Conservation (phyloP, 441 rosid species). For the Eutrema salsugineum region DNA sequence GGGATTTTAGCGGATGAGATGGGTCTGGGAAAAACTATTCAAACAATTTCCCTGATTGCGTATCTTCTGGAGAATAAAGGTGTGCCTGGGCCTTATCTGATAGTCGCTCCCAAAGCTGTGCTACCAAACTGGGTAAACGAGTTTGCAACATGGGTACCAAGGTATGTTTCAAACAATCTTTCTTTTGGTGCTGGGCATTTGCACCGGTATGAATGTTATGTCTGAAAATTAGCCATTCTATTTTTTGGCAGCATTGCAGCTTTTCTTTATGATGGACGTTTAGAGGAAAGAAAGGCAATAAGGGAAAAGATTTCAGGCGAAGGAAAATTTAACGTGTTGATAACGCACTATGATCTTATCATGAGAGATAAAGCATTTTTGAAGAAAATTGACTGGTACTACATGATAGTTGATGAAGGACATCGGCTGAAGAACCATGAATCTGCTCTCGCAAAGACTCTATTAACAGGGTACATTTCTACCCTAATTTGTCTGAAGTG, state of each 20-base stretch:
- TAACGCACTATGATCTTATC: slow-evolving; percentile 95
- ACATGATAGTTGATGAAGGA: slow-evolving; percentile 99
- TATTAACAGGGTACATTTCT: slow-evolving; percentile 66
- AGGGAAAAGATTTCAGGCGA: slow-evolving; percentile 71
- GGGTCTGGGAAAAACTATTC: slow-evolving; percentile 99
- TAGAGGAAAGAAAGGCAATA: slow-evolving; percentile 91
- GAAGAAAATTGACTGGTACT: slow-evolving; percentile 86
- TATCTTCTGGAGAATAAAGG: slow-evolving; percentile 92
- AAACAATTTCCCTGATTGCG: slow-evolving; percentile 91
- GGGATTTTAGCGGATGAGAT: slow-evolving; percentile 99
- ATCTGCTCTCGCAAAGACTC: slow-evolving; percentile 89
- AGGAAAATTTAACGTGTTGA: slow-evolving; percentile 74
- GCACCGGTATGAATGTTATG: not conserved
- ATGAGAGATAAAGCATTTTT: slow-evolving; percentile 94
- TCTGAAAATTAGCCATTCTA: slow-evolving; percentile 17
- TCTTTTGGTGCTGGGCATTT: not conserved
- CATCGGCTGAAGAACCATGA: slow-evolving; percentile 97
- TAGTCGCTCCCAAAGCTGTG: slow-evolving; percentile 99
- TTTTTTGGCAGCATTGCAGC: slow-evolving; percentile 70
- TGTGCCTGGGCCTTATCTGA: slow-evolving; percentile 86
- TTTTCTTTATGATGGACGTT: slow-evolving; percentile 95
- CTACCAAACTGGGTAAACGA: slow-evolving; percentile 97
- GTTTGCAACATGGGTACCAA: slow-evolving; percentile 92
- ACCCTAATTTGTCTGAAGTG: not conserved
- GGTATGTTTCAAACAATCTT: slow-evolving; percentile 40